Evolutionary conservation across 495 filamentous ascomycete species (phyloP).

Genomic region (Tuber melanosporum): DNA sequence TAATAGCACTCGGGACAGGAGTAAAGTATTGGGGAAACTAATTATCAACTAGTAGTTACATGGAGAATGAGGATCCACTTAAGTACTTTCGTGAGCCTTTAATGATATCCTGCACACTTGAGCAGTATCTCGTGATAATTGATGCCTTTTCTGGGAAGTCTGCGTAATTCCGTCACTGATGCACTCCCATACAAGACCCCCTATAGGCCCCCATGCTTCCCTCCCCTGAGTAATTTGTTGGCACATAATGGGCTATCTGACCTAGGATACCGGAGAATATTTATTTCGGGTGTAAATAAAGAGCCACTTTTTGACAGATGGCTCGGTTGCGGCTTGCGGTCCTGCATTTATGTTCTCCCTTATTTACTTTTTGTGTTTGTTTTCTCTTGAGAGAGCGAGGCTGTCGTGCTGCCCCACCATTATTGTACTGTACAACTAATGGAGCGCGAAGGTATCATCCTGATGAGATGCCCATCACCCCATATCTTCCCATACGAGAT

Average conservation of each 20-base stretch:
- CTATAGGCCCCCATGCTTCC: neutral
- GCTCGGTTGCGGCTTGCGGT: conserved; percentile 23
- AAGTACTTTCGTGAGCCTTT: neutral
- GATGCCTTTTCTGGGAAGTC: neutral
- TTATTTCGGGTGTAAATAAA: conserved; percentile 16
- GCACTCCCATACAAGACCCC: neutral
- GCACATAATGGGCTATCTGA: conserved; percentile 20
- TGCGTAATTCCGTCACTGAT: neutral
- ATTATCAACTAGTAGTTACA: neutral
- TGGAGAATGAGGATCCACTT: neutral
- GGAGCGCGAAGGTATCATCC: neutral
- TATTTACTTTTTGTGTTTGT: neutral
- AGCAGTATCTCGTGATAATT: neutral
- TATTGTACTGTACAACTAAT: neutral
- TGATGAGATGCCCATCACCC: neutral
- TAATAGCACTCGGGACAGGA: neutral
- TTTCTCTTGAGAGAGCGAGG: neutral
- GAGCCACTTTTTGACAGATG: conserved; percentile 23
- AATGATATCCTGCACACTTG: neutral
- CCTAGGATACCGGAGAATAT: conserved; percentile 25
- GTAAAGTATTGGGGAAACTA: neutral
- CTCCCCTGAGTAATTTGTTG: neutral
- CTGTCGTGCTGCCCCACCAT: neutral
- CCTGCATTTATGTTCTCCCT: neutral
- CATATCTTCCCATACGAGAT: neutral